Conservation (phyloP, 1,284 basidiomycete species). For the Tremellales sp. region DNA sequence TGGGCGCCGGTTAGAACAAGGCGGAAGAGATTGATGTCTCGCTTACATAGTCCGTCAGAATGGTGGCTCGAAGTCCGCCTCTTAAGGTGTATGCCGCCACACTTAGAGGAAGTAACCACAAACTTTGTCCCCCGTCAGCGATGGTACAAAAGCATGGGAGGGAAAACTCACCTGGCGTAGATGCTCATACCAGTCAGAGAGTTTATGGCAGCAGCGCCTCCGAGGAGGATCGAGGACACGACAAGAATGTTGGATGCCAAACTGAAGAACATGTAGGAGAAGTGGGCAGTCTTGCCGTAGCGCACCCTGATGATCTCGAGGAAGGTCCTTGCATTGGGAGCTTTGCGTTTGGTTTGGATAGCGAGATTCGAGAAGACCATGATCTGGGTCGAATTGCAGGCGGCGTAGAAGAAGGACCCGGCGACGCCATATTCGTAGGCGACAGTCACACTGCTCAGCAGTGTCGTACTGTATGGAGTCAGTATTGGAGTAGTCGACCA, state of each 20-base stretch:
- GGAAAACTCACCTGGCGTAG: slow-evolving; percentile 73
- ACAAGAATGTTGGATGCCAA: slow-evolving; percentile 74
- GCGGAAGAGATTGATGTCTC: no score
- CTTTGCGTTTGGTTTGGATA: slow-evolving; percentile 52
- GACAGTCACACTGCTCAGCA: slow-evolving; percentile 58
- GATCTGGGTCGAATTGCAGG: slow-evolving; percentile 58
- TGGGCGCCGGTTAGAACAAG: slow-evolving; percentile 45
- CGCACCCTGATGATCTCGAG: slow-evolving; percentile 62
- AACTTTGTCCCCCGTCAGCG: no score
- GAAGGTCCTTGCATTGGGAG: slow-evolving; percentile 35
- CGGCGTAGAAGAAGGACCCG: slow-evolving; percentile 42
- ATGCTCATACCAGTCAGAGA: slow-evolving; percentile 77
- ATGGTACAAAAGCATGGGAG: no score
- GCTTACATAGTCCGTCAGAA: slow-evolving; percentile 56
- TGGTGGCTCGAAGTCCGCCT: slow-evolving; percentile 53
- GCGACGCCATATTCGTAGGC: slow-evolving; percentile 59
- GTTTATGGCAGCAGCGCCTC: slow-evolving; percentile 72
- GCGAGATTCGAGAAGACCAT: slow-evolving; percentile 64
- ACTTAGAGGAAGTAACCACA: slow-evolving; percentile 46
- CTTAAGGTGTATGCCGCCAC: slow-evolving; percentile 53
- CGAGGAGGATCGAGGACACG: slow-evolving; percentile 61
- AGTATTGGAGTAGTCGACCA: no score
- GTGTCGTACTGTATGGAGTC: no score
- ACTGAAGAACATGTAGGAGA: slow-evolving; percentile 73
- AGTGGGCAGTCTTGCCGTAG: slow-evolving; percentile 70